phyloP scores from a whole-genome alignment of 805 yeast genomes.

The Pachysolen tannophilus region DNA sequence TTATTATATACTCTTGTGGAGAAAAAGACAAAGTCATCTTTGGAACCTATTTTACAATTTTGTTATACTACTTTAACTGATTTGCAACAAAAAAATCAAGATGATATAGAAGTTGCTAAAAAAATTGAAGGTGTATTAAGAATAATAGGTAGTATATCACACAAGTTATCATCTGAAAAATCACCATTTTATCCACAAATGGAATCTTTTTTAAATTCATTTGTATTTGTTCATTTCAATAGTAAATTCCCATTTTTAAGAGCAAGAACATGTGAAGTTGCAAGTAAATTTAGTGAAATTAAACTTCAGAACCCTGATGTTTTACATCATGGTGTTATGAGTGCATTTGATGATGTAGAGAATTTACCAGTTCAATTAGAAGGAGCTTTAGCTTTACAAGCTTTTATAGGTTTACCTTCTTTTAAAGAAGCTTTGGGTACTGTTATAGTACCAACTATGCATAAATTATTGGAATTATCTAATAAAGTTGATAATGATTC shows the following conservation, averaged over 20 bases:
- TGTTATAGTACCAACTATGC: conserved; percentile 76
- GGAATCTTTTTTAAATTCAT: conserved; percentile 56
- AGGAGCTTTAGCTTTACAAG: conserved; percentile 80
- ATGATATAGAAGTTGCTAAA: conserved; percentile 42
- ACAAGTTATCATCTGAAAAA: conserved; percentile 42
- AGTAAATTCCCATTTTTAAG: conserved; percentile 60
- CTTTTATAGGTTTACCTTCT: conserved; percentile 54
- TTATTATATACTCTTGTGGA: conserved; percentile 65
- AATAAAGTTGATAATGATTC: conserved; percentile 83
- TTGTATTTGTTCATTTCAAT: conserved; percentile 65
- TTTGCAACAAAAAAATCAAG: conserved; percentile 26
- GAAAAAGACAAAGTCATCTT: conserved; percentile 52
- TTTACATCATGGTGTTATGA: conserved; percentile 37
- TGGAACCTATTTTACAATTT: conserved; percentile 55
- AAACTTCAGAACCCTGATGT: conserved; percentile 34
- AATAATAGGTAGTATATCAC: conserved; percentile 66
- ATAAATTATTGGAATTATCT: conserved; percentile 63
- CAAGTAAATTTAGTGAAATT: conserved; percentile 57
- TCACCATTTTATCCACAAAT: conserved; percentile 56
- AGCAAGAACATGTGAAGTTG: conserved; percentile 64
- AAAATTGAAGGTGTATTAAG: conserved; percentile 75
- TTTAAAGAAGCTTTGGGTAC: conserved; percentile 62
- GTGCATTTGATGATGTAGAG: conserved; percentile 38
- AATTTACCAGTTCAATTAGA: conserved; percentile 73
- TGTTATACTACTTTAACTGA: conserved; percentile 42